Base-by-base conservation (phyloP, 2,329 filamentous ascomycete genomes). In the Hypoxylon sp. region DNA sequence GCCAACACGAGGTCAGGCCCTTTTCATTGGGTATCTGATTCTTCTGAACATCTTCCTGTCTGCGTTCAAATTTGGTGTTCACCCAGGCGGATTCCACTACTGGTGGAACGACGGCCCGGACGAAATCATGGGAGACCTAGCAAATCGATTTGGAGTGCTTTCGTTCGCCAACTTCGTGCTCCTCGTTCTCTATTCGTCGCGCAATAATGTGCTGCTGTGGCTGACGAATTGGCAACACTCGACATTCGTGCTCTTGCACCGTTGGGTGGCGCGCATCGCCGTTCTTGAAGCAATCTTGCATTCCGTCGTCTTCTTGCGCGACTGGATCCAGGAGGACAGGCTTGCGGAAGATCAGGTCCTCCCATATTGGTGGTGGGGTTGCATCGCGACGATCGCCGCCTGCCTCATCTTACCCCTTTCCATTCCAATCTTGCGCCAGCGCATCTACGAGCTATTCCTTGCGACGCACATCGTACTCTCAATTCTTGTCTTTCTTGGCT, bases 11-110 rank as follows among this genome's bases (percentile, higher is more conserved):
- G 71, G 71, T 4, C 69, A 71, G 29, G 53, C 56, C 7, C 63
- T 89, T 76, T 91, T 93, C 75, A 91, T 93, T 71, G 88, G 88
- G 10, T 85, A 93, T 74, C 92, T 93, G 82, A 92, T 93, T 79
- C 87, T 93, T 32, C 78, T 93, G 65, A 91, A 93, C 61, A 27
- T 72, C 39, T 24, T 69, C 8, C 59, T 72, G 3, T 19, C 51
- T 7, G 46, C 57, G 4, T 44, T 44, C 17, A 44, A 44, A 17
- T 44, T 10, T 8, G 39, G 39, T 17, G 55, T 67, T 29, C 57
- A 55, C 21, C 68, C 68, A 35, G 55, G 21, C 15, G 57, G 44
- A 21, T 62, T 65, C 42, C 39, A 17, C 39, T 19, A 44, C 39
- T 44, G 39, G 39, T 44, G 17, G 39, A 44, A 44, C 39, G 61